These are phyloP conservation scores for Neurospora sp. DNA, from an alignment of 2,329 filamentous ascomycete genomes.

Conservation along the genomic window DNA sequence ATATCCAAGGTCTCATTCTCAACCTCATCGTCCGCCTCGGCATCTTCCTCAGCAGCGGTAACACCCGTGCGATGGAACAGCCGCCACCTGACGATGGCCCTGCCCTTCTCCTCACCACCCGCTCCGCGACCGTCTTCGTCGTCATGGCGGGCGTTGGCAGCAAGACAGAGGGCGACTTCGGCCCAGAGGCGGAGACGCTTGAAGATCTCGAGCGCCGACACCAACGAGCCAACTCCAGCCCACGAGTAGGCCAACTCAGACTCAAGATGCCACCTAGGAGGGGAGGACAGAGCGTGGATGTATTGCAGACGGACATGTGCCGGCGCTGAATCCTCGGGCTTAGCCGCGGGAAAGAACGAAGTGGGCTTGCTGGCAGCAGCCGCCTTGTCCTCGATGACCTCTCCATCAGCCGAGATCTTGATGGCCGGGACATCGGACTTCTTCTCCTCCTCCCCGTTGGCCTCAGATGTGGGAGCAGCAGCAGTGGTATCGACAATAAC, in stretches of 20 bases:
- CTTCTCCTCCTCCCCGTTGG: slow-evolving; percentile 19
- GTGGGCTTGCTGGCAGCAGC: slow-evolving; percentile 41
- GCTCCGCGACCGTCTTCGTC: slow-evolving; percentile 42
- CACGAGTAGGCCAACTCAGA: slow-evolving; percentile 88
- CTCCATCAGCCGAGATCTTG: slow-evolving; percentile 30
- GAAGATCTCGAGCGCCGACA: slow-evolving; percentile 91
- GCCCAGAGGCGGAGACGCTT: slow-evolving; percentile 89
- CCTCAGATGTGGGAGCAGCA: slow-evolving; percentile 23
- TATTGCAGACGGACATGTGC: slow-evolving; percentile 69
- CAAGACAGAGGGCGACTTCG: slow-evolving; percentile 84
- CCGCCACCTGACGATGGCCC: slow-evolving; percentile 63
- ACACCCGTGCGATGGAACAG: slow-evolving; percentile 57
- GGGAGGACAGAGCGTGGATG: slow-evolving; percentile 73
- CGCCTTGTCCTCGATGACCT: slow-evolving; percentile 5
- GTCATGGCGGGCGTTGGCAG: slow-evolving; percentile 45
- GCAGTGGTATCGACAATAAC: slow-evolving; percentile 70
- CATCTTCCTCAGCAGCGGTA: slow-evolving; percentile 17
- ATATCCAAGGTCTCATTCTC: slow-evolving; percentile 47
- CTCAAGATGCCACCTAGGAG: slow-evolving; percentile 88
- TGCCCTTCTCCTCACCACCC: slow-evolving; percentile 68
- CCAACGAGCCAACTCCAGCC: slow-evolving; percentile 76
- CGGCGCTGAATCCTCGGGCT: slow-evolving; percentile 67
- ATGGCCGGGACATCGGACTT: slow-evolving; percentile 34
- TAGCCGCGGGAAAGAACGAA: slow-evolving; percentile 71
- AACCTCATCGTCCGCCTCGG: slow-evolving; percentile 25